phyloP scores from a whole-genome alignment of 2,329 filamentous ascomycete genomes.

The Phoma sp. region DNA sequence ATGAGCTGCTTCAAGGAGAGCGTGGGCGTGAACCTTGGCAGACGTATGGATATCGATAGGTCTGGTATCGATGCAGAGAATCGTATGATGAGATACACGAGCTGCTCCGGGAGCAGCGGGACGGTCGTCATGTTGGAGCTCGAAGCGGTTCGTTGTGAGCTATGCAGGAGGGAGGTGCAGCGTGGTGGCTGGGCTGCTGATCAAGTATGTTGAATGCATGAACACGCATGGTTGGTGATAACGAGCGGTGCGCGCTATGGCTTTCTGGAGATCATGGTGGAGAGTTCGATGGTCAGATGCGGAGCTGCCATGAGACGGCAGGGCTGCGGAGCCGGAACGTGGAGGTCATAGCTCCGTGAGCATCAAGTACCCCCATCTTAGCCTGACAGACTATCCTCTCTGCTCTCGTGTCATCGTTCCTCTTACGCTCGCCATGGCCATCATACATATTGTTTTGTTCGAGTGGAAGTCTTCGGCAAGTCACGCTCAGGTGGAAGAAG shows the following conservation, averaged over 20 bases:
- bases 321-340: constrained; percentile 28
- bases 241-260: constrained; percentile 9
- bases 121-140: constrained; percentile 36
- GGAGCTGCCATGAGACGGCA: constrained; percentile 13
- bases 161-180: constrained; percentile 1
- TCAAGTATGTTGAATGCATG: constrained; percentile 3
- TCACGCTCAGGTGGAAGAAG: constrained; percentile 62
- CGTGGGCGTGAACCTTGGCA: constrained; percentile 73
- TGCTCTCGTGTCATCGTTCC: neutral
- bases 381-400: neutral
- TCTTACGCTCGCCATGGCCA: constrained; percentile 58
- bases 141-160: constrained; percentile 9
- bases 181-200: constrained; percentile 13
- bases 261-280: constrained; percentile 17
- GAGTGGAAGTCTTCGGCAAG: constrained; percentile 65
- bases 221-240: constrained; percentile 12
- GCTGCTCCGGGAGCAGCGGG: constrained; percentile 44
- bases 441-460: constrained; percentile 74
- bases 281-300: constrained; percentile 9
- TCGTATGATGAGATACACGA: constrained; percentile 81
- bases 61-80: constrained; percentile 89
- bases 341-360: constrained; percentile 31
- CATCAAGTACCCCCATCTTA: constrained; percentile 1
- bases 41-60: constrained; percentile 76
- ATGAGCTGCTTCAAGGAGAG: constrained; percentile 83